A percentile compares a stretch with the other conserved stretches of the same genome.
Conservation (phyloP, 331 rosid species). For the Cydonia oblonga region DNA sequence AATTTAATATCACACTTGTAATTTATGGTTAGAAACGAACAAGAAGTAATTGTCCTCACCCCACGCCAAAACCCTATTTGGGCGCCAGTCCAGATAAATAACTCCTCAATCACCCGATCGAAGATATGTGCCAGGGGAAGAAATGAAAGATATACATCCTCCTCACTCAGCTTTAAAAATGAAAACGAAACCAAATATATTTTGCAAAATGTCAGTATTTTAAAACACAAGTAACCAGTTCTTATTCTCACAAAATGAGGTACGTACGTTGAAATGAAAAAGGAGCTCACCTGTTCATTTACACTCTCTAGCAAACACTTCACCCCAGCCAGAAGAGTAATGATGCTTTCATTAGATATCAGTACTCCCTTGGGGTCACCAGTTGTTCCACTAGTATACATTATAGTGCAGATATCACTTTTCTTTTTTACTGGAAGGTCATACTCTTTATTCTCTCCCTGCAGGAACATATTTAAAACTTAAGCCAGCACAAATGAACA, state of each 20-base stretch:
- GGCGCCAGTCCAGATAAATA: conserved; percentile 82
- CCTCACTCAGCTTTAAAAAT: conserved; percentile 36
- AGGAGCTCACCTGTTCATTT: conserved; percentile 47
- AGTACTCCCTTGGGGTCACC: conserved; percentile 97
- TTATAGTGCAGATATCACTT: conserved; percentile 81
- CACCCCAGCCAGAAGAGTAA: conserved; percentile 74
- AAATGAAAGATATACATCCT: conserved; percentile 80
- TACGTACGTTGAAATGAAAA: conserved; percentile 8
- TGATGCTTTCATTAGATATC: conserved; percentile 80
- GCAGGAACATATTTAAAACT: conserved; percentile 23
- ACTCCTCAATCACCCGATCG: conserved; percentile 89
- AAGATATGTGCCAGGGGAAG: conserved; percentile 97
- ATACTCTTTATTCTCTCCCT: conserved; percentile 61
- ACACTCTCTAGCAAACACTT: conserved; percentile 56
- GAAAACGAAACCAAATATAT: conserved; percentile 1
- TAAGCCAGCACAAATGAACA: conserved; percentile 12
- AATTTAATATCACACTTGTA: conserved; percentile 12
- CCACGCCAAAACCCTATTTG: conserved; percentile 99
- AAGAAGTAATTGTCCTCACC: conserved; percentile 37
- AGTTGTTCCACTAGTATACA: conserved; percentile 98
- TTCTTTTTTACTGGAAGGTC: conserved; percentile 74
- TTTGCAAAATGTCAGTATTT: conserved; percentile 13
- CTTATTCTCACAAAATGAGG: conserved; percentile 9
- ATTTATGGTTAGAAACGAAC: conserved; percentile 2
- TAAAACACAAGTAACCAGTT: not conserved